phyloP scores from a whole-genome alignment of 108 stramenopile genomes.

The Nitzschia putrida region DNA sequence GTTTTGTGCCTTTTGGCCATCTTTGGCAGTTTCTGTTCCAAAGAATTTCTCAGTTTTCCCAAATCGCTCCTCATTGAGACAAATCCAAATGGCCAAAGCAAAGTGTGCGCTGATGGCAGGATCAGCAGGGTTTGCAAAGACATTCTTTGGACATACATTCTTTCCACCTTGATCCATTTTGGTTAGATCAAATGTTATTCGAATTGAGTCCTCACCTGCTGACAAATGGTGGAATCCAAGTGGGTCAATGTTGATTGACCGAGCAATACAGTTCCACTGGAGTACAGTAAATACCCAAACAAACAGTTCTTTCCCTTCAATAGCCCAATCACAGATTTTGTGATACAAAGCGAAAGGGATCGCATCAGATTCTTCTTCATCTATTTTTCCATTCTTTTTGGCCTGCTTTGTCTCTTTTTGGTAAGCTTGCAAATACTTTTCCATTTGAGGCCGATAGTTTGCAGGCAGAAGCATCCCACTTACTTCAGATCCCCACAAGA shows the following conservation, averaged over 20 bases:
- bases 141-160: background rate
- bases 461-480: background rate
- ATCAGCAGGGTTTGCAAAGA: background rate
- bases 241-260: background rate
- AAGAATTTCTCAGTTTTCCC: too few relatives aligned
- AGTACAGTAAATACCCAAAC: background rate
- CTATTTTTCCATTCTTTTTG: background rate
- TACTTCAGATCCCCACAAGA: background rate
- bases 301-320: background rate
- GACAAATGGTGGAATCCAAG: background rate
- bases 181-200: background rate
- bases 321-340: background rate
- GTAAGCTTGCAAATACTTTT: background rate
- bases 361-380: background rate
- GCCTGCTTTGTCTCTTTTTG: background rate
- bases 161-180: background rate
- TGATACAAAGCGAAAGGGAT: too few relatives aligned
- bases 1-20: too few relatives aligned
- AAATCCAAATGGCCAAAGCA: background rate
- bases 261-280: background rate
- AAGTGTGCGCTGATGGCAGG: background rate
- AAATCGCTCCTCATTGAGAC: too few relatives aligned
- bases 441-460: background rate
- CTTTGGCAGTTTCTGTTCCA: too few relatives aligned
- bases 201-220: too few relatives aligned